phyloP scores from a whole-genome alignment of 2,329 filamentous ascomycete species.

The Xylariaceae sp. region DNA sequence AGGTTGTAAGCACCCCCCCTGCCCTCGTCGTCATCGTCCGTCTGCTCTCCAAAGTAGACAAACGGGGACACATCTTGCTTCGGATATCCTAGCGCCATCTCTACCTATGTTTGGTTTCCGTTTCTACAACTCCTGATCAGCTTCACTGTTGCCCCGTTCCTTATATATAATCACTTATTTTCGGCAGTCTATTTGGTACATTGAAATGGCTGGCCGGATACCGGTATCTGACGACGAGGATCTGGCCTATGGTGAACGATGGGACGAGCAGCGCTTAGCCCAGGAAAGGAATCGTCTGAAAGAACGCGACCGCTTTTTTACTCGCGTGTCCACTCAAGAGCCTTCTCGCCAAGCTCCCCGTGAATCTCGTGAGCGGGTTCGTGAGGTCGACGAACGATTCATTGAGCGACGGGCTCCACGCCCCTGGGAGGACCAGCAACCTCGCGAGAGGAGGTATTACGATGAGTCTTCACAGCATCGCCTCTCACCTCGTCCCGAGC shows the following conservation, averaged over 20 bases:
- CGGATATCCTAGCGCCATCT: not conserved
- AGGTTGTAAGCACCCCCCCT: slow-evolving; percentile 5
- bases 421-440: slow-evolving; percentile 44
- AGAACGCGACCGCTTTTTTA: slow-evolving; percentile 48
- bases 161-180: not conserved
- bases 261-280: slow-evolving; percentile 53
- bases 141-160: not conserved
- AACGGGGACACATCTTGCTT: not conserved
- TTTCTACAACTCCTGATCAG: not conserved
- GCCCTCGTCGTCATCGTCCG: slow-evolving; percentile 17
- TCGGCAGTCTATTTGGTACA: not conserved
- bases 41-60: not conserved
- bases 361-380: slow-evolving; percentile 21
- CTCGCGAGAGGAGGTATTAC: slow-evolving; percentile 50
- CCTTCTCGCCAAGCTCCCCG: not conserved
- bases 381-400: slow-evolving; percentile 42
- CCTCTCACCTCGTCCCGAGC: slow-evolving; percentile 41
- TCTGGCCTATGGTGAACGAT: slow-evolving; percentile 42
- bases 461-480: slow-evolving; percentile 48
- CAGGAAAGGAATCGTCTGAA: slow-evolving; percentile 49
- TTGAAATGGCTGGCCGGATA: slow-evolving; percentile 15
- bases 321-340: slow-evolving; percentile 34
- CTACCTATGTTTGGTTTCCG: not conserved
- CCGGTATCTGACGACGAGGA: slow-evolving; percentile 32
- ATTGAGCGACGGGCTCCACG: slow-evolving; percentile 40